These are phyloP conservation scores for Encephalitozoon cuniculi DNA, from an alignment of 371 early-diverging fungal genomes.

Conservation along the genomic window DNA sequence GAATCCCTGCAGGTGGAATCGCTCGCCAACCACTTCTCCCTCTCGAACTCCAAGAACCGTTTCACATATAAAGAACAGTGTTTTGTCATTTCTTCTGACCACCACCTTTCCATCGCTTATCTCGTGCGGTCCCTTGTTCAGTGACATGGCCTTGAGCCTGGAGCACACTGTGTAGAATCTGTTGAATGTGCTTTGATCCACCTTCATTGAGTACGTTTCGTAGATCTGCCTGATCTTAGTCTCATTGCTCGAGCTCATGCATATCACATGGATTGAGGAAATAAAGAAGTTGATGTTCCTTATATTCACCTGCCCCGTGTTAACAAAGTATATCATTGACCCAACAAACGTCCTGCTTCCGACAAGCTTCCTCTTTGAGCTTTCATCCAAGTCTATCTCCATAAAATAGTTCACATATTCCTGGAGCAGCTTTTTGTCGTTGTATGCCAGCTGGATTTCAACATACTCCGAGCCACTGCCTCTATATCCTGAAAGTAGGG, in stretches of 20 bases:
- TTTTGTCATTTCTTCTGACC: not conserved
- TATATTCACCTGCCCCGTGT: not conserved
- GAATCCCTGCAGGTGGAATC: not conserved
- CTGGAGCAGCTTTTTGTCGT: not conserved
- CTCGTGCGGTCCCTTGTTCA: not conserved
- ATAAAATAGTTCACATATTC: not conserved
- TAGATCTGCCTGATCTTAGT: not conserved
- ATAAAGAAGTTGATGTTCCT: not conserved
- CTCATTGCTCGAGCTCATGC: not conserved
- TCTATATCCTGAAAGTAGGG: not conserved
- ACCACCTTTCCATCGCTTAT: not conserved
- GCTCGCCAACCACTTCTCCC: not conserved
- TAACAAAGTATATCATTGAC: not conserved
- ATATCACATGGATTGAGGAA: not conserved
- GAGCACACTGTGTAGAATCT: not conserved
- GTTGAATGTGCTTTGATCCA: conserved; percentile 1
- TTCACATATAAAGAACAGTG: not conserved
- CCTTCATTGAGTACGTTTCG: conserved; percentile 1
- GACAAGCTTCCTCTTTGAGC: not conserved
- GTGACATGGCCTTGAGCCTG: not conserved
- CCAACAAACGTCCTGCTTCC: not conserved
- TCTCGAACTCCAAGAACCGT: not conserved
- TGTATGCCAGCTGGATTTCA: not conserved
- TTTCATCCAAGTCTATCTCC: not conserved
- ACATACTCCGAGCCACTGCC: not conserved